Evolutionary conservation across 208 protist genomes (phyloP).

Genomic region (Trypanosoma avium): DNA sequence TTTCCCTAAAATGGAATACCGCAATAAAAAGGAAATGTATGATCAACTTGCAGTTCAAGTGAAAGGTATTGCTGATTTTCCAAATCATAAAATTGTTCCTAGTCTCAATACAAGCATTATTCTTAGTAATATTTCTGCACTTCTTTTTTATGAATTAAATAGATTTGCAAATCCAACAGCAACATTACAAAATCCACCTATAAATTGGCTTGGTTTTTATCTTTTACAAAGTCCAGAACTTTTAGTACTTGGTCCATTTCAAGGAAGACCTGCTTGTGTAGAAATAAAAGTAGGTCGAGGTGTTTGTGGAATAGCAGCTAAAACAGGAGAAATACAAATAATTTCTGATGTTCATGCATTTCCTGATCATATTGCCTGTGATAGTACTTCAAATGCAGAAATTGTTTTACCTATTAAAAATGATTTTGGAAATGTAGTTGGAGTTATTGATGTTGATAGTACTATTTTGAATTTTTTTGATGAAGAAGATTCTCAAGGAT

Average conservation of each 20-base stretch:
- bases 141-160: slow-evolving; percentile 86
- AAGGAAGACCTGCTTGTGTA: slow-evolving; percentile 90
- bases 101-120: slow-evolving; percentile 59
- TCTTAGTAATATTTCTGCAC: slow-evolving; percentile 76
- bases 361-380: slow-evolving; percentile 95
- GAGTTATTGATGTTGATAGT: slow-evolving; percentile 87
- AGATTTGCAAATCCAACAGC: slow-evolving; percentile 42
- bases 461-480: slow-evolving; percentile 57
- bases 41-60: slow-evolving; percentile 52
- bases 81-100: slow-evolving; percentile 49
- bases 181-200: slow-evolving; percentile 45
- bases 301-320: slow-evolving; percentile 85
- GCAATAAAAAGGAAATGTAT: slow-evolving; percentile 68
- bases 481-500: slow-evolving; percentile 52
- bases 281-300: slow-evolving; percentile 84
- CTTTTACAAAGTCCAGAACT: slow-evolving; percentile 63
- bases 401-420: slow-evolving; percentile 87
- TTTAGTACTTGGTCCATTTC: slow-evolving; percentile 93
- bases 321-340: slow-evolving; percentile 46
- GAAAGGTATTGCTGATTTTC: slow-evolving; percentile 39
- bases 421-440: slow-evolving; percentile 56
- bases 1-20: too few relatives aligned
- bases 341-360: slow-evolving; percentile 90
- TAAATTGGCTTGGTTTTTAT: slow-evolving; percentile 95
- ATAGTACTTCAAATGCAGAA: slow-evolving; percentile 86